Conservation (phyloP, 2,329 filamentous ascomycete genomes). For the Bipolaris sorokiniana region DNA sequence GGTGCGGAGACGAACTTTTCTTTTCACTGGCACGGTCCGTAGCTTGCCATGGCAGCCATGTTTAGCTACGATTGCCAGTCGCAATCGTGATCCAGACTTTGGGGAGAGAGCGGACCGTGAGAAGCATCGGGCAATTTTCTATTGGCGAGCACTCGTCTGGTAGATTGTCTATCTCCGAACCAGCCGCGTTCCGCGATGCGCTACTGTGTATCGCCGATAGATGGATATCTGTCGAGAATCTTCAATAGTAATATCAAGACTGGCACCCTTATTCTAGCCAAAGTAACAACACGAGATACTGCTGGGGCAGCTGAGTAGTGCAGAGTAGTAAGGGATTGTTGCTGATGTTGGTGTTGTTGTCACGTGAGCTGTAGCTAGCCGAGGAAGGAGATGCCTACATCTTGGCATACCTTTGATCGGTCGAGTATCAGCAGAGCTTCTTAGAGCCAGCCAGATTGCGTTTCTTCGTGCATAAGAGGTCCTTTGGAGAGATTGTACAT, state of each 20-base stretch:
- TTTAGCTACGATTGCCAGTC: constrained; percentile 6
- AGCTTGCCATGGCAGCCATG: constrained; percentile 12
- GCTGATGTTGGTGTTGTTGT: background rate
- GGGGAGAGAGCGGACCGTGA: constrained; percentile 9
- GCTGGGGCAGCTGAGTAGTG: no score
- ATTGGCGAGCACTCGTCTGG: constrained; percentile 10
- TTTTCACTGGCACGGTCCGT: constrained; percentile 2
- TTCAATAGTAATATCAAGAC: background rate
- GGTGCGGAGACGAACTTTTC: background rate
- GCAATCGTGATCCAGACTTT: constrained; percentile 6
- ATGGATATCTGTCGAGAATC: background rate
- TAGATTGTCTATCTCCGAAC: constrained; percentile 2
- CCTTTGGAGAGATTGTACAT: no score
- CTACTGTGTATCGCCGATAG: constrained; percentile 2
- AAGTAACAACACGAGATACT: no score
- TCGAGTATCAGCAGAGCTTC: no score
- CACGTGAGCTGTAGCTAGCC: no score
- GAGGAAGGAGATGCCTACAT: no score
- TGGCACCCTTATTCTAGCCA: background rate
- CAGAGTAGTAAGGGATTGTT: background rate
- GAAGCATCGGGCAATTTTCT: constrained; percentile 6
- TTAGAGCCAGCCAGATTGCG: no score
- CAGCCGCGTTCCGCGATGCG: background rate
- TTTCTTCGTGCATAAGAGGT: no score
- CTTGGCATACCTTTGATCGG: no score